Percentiles rank a stretch among this genome's conserved stretches.
Conservation (phyloP, 805 yeast species). For the Starmerella geochares region DNA sequence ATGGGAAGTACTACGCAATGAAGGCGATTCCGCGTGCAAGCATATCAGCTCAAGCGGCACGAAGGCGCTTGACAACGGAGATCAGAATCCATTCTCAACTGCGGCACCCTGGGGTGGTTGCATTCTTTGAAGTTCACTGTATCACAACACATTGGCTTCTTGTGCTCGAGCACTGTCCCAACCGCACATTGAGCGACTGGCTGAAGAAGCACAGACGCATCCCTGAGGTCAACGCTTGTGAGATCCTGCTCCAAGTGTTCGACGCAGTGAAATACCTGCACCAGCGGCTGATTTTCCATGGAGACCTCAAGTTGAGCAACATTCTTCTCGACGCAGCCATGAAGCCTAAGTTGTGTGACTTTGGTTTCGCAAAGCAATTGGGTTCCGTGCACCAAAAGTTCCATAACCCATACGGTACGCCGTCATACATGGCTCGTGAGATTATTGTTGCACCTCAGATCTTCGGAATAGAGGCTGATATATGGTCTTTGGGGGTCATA, state of each 20-base stretch:
- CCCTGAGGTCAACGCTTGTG: conserved; percentile 84
- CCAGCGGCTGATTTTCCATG: conserved; percentile 78
- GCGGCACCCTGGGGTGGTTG: conserved; percentile 78
- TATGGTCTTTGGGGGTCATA: conserved; percentile 98
- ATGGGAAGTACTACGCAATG: conserved; percentile 16
- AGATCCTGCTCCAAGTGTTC: conserved; percentile 74
- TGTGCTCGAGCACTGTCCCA: conserved; percentile 83
- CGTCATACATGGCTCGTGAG: conserved; percentile 96
- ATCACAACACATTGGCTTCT: conserved; percentile 86
- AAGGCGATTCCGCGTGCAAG: conserved; percentile 11
- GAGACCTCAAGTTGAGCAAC: conserved; percentile 90
- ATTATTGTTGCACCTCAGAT: conserved; percentile 57
- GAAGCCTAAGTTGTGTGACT: conserved; percentile 91
- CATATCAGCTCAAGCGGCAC: neutral
- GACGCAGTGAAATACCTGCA: conserved; percentile 91
- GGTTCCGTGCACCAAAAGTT: conserved; percentile 62
- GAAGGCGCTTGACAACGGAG: conserved; percentile 35
- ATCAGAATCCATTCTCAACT: conserved; percentile 83
- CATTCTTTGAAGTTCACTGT: conserved; percentile 87
- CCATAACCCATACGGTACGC: conserved; percentile 92
- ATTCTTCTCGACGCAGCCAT: conserved; percentile 84
- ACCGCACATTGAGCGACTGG: conserved; percentile 85
- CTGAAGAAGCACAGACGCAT: conserved; percentile 67
- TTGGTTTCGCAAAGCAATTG: conserved; percentile 85
- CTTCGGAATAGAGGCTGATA: conserved; percentile 88